Conservation (phyloP, 495 filamentous ascomycete species). For the Gamarada debralockiae region DNA sequence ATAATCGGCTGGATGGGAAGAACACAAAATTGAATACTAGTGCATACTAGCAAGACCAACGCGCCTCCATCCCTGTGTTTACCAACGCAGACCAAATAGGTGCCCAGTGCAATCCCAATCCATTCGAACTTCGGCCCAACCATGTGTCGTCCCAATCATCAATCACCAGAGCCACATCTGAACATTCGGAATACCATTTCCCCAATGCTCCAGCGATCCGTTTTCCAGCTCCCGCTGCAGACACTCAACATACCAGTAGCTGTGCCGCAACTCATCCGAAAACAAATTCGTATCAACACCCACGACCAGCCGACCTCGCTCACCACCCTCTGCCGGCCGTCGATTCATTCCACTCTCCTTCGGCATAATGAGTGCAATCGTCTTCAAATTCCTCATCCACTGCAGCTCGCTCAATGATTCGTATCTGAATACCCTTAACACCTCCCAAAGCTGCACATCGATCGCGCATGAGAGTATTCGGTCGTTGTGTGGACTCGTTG, state of each 20-base stretch:
- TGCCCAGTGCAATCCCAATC: no score
- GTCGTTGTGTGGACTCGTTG: constrained; percentile 10
- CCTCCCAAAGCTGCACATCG: constrained; percentile 21
- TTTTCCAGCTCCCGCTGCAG: constrained; percentile 13
- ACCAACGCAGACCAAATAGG: no score
- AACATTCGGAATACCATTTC: constrained; percentile 8
- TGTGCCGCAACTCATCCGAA: constrained; percentile 9
- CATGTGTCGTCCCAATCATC: no score
- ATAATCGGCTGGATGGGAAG: no score
- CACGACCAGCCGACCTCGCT: not conserved
- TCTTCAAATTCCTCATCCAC: constrained; percentile 15
- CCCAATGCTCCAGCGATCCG: constrained; percentile 5
- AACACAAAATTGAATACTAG: no score
- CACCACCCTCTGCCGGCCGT: not conserved
- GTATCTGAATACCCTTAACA: constrained; percentile 19
- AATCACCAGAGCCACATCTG: constrained; percentile 24
- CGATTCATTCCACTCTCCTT: constrained; percentile 1
- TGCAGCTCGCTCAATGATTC: constrained; percentile 19
- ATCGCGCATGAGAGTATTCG: constrained; percentile 19
- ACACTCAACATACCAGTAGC: constrained; percentile 16
- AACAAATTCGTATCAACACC: constrained; percentile 7
- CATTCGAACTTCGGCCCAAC: no score
- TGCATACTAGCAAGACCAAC: no score
- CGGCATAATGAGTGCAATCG: constrained; percentile 17
- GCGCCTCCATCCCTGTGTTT: no score